Percentiles rank a stretch among this genome's conserved stretches.
phyloP scores from a whole-genome alignment of 2,329 filamentous ascomycete genomes.

The Talaromyces sp. region DNA sequence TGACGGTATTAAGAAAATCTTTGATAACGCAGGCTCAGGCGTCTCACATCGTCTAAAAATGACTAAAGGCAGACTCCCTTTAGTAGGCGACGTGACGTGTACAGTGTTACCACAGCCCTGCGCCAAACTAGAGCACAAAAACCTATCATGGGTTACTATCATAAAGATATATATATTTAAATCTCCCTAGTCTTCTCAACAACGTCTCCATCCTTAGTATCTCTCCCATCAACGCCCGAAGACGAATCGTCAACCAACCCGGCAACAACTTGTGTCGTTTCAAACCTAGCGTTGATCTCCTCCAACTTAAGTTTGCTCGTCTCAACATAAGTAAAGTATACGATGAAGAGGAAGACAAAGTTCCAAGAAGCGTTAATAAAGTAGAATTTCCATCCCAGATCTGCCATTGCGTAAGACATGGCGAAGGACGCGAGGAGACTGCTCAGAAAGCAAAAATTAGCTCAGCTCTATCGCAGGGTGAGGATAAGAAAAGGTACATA shows the following conservation, averaged over 20 bases:
- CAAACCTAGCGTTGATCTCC: constrained; percentile 8
- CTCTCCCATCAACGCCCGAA: background rate
- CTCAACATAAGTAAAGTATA: constrained; percentile 13
- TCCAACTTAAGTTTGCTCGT: constrained; percentile 19
- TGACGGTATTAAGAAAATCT: too few relatives aligned
- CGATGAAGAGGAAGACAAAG: constrained; percentile 3
- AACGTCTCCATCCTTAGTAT: background rate
- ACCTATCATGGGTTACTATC: background rate
- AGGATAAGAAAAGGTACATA: constrained; percentile 17
- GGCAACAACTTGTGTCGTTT: background rate
- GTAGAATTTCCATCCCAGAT: constrained; percentile 18
- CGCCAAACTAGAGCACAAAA: background rate
- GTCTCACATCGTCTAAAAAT: too few relatives aligned
- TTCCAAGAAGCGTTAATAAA: constrained; percentile 14
- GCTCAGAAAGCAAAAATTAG: background rate
- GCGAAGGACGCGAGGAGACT: constrained; percentile 13
- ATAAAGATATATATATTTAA: background rate
- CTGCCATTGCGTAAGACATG: constrained; percentile 11
- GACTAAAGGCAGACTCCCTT: too few relatives aligned
- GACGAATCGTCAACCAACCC: background rate
- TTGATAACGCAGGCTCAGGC: too few relatives aligned
- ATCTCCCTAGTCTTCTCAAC: background rate
- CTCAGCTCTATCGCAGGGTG: background rate
- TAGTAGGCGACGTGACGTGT: too few relatives aligned
- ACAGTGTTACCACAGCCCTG: too few relatives aligned